A percentile compares a stretch with the other conserved stretches of the same genome.
Conservation (phyloP, 768 basidiomycete species). For the Suillus clintonianus region DNA sequence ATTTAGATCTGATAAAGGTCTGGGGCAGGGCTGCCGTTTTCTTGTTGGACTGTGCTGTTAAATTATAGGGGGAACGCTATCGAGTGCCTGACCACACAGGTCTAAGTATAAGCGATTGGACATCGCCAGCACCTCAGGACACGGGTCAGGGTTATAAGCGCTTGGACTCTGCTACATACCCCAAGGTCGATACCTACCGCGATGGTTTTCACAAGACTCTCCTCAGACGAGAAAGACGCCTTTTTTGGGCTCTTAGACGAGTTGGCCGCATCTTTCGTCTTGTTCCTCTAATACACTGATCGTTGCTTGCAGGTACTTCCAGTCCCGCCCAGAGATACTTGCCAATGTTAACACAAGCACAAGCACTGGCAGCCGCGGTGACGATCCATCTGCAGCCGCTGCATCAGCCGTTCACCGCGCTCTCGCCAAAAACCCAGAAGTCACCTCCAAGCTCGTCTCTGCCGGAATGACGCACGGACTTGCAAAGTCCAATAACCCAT, state of each 20-base stretch:
- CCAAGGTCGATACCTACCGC: not conserved
- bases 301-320: conserved; percentile 58
- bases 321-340: conserved; percentile 68
- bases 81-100: not conserved
- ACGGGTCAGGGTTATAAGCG: not conserved
- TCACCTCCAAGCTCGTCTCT: conserved; percentile 40
- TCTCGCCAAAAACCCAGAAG: conserved; percentile 43
- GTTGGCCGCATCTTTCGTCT: conserved; percentile 36
- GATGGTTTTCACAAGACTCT: conserved; percentile 76
- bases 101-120: not conserved
- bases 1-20: not conserved
- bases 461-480: conserved; percentile 42
- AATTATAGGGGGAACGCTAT: not conserved
- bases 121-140: too few relatives aligned
- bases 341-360: conserved; percentile 16
- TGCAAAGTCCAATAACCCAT: conserved; percentile 36
- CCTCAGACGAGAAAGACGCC: conserved; percentile 71
- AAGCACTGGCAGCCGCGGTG: conserved; percentile 12
- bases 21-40: not conserved
- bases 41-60: not conserved
- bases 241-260: conserved; percentile 83
- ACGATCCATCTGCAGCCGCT: conserved; percentile 25
- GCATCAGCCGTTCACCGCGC: conserved; percentile 49
- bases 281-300: not conserved
- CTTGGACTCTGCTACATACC: not conserved